Conservation (phyloP, 2,329 filamentous ascomycete species). For the Xylariaceae sp. region DNA sequence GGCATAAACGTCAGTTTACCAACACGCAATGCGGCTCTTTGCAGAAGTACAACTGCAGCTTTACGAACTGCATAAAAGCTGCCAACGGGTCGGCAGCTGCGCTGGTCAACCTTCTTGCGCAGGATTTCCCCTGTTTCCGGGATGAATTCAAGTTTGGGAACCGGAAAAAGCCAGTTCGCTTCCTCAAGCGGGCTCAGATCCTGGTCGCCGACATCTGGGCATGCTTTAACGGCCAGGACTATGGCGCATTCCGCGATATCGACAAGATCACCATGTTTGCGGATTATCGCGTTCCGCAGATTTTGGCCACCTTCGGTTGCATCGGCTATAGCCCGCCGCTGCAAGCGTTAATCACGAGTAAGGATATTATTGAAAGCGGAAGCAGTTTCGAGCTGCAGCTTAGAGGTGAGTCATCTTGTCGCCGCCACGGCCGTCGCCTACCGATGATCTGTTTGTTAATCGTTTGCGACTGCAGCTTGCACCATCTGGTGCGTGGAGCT, state of each 20-base stretch:
- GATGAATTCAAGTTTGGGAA: conserved; percentile 75
- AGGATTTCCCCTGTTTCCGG: conserved; percentile 78
- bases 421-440: not conserved
- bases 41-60: conserved; percentile 70
- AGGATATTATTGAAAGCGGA: conserved; percentile 63
- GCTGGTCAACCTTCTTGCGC: conserved; percentile 79
- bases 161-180: conserved; percentile 62
- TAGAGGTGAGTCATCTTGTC: conserved; percentile 51
- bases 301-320: conserved; percentile 76
- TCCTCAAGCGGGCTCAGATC: conserved; percentile 94
- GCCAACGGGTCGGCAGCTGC: conserved; percentile 75
- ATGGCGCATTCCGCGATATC: conserved; percentile 82
- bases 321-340: conserved; percentile 79
- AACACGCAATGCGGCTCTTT: conserved; percentile 20
- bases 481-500: conserved; percentile 96
- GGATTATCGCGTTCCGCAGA: conserved; percentile 94
- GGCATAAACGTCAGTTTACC: conserved; percentile 12
- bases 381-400: conserved; percentile 80
- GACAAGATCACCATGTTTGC: conserved; percentile 98
- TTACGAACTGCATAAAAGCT: conserved; percentile 66
- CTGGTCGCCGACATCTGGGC: conserved; percentile 96
- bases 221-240: conserved; percentile 76
- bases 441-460: conserved; percentile 8
- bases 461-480: conserved; percentile 51
- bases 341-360: conserved; percentile 61